Base-by-base conservation (phyloP, 495 filamentous ascomycete species). In the Halenospora varia region DNA sequence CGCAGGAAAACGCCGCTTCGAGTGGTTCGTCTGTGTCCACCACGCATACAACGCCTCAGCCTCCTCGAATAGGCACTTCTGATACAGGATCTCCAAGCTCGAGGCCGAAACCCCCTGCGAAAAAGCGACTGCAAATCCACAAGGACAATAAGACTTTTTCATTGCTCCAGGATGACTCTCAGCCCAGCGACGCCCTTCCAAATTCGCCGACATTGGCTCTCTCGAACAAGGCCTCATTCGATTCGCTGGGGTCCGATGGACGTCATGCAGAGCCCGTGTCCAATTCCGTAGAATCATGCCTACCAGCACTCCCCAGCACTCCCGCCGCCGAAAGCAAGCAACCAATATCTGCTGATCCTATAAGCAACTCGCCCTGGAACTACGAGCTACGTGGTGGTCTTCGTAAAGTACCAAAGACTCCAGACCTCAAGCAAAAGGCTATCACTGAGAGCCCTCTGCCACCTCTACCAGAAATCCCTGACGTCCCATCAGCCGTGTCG, bases 321-420 rank as follows among this genome's bases (percentile, higher is more conserved):
- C 62, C 65, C 25, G 48, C 61, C 45, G 45, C 56, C 23, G 44
- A 57, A 45, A 10, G n/a, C 15, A 59, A 60, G 45, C 57, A 57
- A 40, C 26, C 56, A 48, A 65, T 76, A 66, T 62, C 67, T 60
- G 74, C 77, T 45, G 76, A 77, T 69, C 68, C 63, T 62, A 63
- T 55, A 59, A 54, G 62, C 56, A 69, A 68, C 24, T 77, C 76
- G 19, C 77, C 78, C 44, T 77, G 73, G 73, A 78, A 77, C 67
- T 79, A 80, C 61, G 73, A 74, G 58, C 69, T 82, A 66, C 73
- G 77, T 40, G 78, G 79, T 66, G 79, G 79, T 53, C 65, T 82
- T 50, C 78, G 79, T 22, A 80, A 79, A 64, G 79, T 81, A 11
- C 70, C 76, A 18, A 69, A 70, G 20, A 79, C 77, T 22, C 73